Percentiles rank a stretch among this genome's conserved stretches.
These are phyloP conservation scores for Ustilaginoidea virens DNA, from an alignment of 2,329 filamentous ascomycete species.

Conservation along the genomic window DNA sequence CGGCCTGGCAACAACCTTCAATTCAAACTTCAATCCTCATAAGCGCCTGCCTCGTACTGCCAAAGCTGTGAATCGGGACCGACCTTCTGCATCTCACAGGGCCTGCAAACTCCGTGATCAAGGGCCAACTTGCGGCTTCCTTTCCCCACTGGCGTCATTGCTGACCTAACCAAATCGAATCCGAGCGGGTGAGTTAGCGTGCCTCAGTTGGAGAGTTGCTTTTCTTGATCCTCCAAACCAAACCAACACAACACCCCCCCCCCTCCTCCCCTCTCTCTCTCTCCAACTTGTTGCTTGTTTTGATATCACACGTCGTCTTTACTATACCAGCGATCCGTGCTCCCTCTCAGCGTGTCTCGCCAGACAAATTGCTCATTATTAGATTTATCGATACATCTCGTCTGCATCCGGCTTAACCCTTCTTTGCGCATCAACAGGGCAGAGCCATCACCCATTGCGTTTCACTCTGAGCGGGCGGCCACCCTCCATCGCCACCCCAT, in stretches of 20 bases:
- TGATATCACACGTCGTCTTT: too few species aligned
- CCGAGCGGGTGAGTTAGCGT: conserved; percentile 14
- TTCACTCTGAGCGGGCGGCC: conserved; percentile 2
- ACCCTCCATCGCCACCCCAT: conserved; percentile 13
- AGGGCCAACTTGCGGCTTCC: conserved; percentile 1
- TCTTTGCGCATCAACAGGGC: conserved; percentile 1
- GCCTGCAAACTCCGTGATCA: too few species aligned
- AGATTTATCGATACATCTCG: background rate
- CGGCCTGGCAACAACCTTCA: conserved; percentile 3
- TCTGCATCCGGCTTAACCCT: conserved; percentile 1
- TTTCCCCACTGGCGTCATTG: conserved; percentile 20
- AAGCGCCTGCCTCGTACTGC: too few species aligned
- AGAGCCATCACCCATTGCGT: background rate
- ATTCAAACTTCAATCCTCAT: background rate
- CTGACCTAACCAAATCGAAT: conserved; percentile 19
- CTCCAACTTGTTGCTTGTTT: too few species aligned
- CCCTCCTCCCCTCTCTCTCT: background rate
- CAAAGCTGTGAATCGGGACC: too few species aligned
- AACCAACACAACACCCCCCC: conserved; percentile 2
- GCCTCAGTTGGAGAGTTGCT: conserved; percentile 21
- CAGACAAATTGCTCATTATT: too few species aligned
- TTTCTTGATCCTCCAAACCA: conserved; percentile 4
- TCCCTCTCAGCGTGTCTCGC: too few species aligned
- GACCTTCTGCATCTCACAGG: too few species aligned
- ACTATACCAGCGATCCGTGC: too few species aligned